A percentile compares a stretch with the other conserved stretches of the same genome.
These are phyloP conservation scores for Hypholoma fasciculare DNA, from an alignment of 768 basidiomycete genomes.

Conservation along the genomic window DNA sequence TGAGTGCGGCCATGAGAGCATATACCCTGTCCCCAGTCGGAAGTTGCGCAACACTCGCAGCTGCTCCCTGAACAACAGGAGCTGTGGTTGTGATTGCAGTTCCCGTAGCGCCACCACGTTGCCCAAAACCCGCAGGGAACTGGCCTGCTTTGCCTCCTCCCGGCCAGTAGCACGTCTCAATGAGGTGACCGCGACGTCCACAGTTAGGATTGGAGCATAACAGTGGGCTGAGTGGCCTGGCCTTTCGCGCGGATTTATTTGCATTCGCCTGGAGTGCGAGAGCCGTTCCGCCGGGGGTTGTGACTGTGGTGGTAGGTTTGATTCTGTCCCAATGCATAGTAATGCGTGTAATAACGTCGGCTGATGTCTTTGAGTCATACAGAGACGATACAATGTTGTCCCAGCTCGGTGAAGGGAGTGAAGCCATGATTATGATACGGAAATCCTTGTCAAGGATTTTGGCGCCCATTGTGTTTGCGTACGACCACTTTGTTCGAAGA, in stretches of 20 bases:
- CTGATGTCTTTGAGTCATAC: not conserved
- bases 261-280: not conserved
- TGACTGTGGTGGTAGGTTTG: not conserved
- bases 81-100: not conserved
- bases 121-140: conserved; percentile 21
- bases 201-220: conserved; percentile 23
- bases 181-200: conserved; percentile 20
- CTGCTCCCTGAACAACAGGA: not conserved
- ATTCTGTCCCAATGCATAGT: conserved; percentile 2
- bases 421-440: conserved; percentile 15
- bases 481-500: conserved; percentile 13
- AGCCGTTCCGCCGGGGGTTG: not conserved
- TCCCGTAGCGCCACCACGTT: not conserved
- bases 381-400: conserved; percentile 3
- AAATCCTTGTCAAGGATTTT: conserved; percentile 15
- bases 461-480: conserved; percentile 17
- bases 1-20: not conserved
- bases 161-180: conserved; percentile 28
- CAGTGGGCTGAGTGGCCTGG: not conserved
- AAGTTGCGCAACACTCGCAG: not conserved
- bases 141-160: conserved; percentile 36
- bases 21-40: not conserved
- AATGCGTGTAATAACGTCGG: not conserved
- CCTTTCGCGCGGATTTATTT: not conserved
- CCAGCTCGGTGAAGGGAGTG: conserved; percentile 17